phyloP scores from a whole-genome alignment of 805 yeast species.

The Debaryomyces tyrocola region DNA sequence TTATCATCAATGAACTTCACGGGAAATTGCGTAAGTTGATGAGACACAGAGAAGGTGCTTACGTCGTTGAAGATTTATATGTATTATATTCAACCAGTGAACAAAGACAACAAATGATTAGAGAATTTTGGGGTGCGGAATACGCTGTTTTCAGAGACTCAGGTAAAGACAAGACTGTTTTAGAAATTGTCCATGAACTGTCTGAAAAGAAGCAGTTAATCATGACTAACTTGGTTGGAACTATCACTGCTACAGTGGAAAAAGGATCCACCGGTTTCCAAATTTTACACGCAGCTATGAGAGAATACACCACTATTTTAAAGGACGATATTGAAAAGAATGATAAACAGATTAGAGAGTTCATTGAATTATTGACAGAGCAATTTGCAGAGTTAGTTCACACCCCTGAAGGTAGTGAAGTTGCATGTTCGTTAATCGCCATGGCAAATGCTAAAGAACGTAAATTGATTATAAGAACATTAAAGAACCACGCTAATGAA shows the following conservation, averaged over 20 bases:
- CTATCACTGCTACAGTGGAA: conserved; percentile 86
- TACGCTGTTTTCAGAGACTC: conserved; percentile 85
- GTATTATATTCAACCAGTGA: conserved; percentile 80
- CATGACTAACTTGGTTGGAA: conserved; percentile 72
- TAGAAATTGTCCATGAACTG: conserved; percentile 63
- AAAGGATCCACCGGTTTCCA: conserved; percentile 97
- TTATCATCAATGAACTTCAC: conserved; percentile 80
- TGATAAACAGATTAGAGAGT: conserved; percentile 68
- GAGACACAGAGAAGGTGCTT: conserved; percentile 98
- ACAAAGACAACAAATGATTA: conserved; percentile 86
- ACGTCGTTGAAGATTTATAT: conserved; percentile 90
- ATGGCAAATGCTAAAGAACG: conserved; percentile 90
- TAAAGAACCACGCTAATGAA: conserved; percentile 74
- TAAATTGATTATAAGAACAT: conserved; percentile 67
- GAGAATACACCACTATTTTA: conserved; percentile 75
- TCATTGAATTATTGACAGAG: conserved; percentile 79
- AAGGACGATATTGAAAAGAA: conserved; percentile 45
- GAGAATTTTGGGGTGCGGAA: conserved; percentile 97
- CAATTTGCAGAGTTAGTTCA: conserved; percentile 94
- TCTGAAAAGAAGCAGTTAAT: conserved; percentile 79
- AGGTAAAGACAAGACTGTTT: conserved; percentile 60
- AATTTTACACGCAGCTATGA: conserved; percentile 94
- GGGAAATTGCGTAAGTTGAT: conserved; percentile 88
- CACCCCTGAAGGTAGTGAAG: conserved; percentile 92
- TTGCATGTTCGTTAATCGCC: conserved; percentile 78